These are phyloP conservation scores for Salix udensis DNA, from an alignment of 345 rosid species.

Conservation along the genomic window DNA sequence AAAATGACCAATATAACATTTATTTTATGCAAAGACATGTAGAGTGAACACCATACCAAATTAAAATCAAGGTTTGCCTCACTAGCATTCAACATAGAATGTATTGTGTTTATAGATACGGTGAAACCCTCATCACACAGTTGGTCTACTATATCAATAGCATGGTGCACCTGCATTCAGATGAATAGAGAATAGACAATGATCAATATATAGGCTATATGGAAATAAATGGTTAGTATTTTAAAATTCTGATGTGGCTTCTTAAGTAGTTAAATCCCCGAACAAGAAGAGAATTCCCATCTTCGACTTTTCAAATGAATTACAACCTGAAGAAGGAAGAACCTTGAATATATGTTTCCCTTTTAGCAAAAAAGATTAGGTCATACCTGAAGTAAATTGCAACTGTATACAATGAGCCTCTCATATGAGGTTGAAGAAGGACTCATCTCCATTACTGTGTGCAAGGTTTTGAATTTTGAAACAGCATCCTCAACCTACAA, in stretches of 20 bases:
- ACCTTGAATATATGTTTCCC: neutral
- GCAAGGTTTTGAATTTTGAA: conserved; percentile 56
- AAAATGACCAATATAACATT: neutral
- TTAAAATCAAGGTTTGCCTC: conserved; percentile 59
- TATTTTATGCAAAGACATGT: neutral
- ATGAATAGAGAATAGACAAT: conserved; percentile 20
- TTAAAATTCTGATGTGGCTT: neutral
- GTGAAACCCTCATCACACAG: conserved; percentile 54
- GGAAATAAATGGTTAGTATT: neutral
- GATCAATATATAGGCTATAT: conserved; percentile 7
- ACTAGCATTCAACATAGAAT: conserved; percentile 45
- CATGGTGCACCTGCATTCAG: conserved; percentile 57
- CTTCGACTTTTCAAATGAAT: neutral
- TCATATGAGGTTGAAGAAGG: conserved; percentile 60
- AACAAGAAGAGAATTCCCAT: neutral
- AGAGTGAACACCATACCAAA: conserved; percentile 45
- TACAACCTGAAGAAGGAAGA: neutral
- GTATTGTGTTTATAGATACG: conserved; percentile 43
- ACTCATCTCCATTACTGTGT: conserved; percentile 43
- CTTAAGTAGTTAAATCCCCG: neutral
- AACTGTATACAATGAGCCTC: conserved; percentile 51
- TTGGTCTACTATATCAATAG: conserved; percentile 63
- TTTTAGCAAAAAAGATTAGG: neutral
- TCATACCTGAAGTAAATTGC: conserved; percentile 60
- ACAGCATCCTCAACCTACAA: conserved; percentile 62